A percentile compares a stretch with the other conserved stretches of the same genome.
Conservation (phyloP, 2,329 filamentous ascomycete species). For the Fusarium nygamai region DNA sequence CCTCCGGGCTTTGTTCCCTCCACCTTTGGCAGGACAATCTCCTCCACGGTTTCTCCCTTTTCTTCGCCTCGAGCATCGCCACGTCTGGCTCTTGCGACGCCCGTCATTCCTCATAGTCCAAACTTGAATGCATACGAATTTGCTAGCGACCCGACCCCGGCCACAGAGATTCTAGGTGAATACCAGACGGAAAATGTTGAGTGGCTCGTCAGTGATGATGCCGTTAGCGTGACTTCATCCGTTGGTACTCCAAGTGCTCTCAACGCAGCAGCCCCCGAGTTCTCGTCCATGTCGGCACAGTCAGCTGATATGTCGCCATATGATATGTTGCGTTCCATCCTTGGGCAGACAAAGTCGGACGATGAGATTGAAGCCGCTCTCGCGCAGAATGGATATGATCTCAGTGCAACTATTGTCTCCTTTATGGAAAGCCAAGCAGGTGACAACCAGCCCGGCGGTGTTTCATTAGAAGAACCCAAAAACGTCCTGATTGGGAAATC, state of each 20-base stretch:
- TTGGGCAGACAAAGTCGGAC: conserved; percentile 88
- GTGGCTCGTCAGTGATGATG: conserved; percentile 93
- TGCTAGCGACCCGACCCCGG: conserved; percentile 80
- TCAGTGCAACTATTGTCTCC: conserved; percentile 89
- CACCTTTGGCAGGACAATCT: conserved; percentile 77
- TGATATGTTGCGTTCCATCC: conserved; percentile 94
- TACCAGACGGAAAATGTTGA: conserved; percentile 95
- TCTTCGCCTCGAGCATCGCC: conserved; percentile 93
- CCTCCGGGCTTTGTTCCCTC: conserved; percentile 85
- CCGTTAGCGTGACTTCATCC: conserved; percentile 81
- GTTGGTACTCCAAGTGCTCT: conserved; percentile 74
- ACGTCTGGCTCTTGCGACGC: conserved; percentile 87
- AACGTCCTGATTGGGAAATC: conserved; percentile 89
- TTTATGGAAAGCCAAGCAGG: conserved; percentile 78
- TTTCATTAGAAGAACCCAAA: conserved; percentile 64
- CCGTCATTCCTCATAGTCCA: conserved; percentile 91
- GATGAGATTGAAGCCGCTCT: conserved; percentile 95
- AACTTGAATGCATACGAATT: conserved; percentile 96
- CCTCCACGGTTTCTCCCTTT: conserved; percentile 86
- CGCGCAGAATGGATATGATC: conserved; percentile 88
- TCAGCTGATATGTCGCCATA: conserved; percentile 96
- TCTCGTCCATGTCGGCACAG: conserved; percentile 65
- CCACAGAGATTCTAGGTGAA: conserved; percentile 88
- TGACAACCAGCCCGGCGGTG: conserved; percentile 42
- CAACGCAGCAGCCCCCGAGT: conserved; percentile 85